Base-by-base conservation (phyloP, 306 rosid species). In the Glycine soja region DNA sequence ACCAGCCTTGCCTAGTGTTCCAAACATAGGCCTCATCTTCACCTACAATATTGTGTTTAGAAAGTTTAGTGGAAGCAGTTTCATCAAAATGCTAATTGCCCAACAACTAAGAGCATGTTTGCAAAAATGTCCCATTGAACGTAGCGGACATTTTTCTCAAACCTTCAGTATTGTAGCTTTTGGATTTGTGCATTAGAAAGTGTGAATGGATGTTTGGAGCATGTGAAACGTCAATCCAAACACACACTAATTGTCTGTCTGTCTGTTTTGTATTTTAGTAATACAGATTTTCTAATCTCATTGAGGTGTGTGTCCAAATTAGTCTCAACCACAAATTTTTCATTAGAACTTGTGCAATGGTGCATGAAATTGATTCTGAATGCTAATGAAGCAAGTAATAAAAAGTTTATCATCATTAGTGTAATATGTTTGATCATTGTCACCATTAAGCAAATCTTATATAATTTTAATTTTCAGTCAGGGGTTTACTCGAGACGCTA, bases 11-110 rank as follows among this genome's bases (percentile, higher is more conserved):
- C 97, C 98, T 79, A 85, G 87, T 64, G 93, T 84, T 80, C 91
- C 94, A 47, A 83, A 90, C 95, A 93, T 91, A 10, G 94, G 98
- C 73, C 98, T 91, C 88, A 92, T 88, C 13, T 82, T 74, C 68
- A 93, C 97, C 98, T 90, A 81, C 71, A 80, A 74, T 61, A 42
- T 58, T 9, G 51, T 45, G 63, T 52, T 74, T 58, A 50, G 7
- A 0, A 14, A 48, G 72, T 63, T 50, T 36, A 72, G 43, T 65
- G n/a, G 52, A 53, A 59, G 6, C 56, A 58, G 30, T 13, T 67
- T 32, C 87, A 56, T 47, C 70, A 50, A 78, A 77, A 70, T 13
- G 13, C 4, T 42, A 68, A 63, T 63, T 34, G 18, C 11, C 19
- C 70, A 12, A 64, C 18, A 36, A 34, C 14, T 11, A 18, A 19